These are phyloP conservation scores for Paecilomyces formosus DNA, from an alignment of 2,329 filamentous ascomycete species.

Conservation along the genomic window DNA sequence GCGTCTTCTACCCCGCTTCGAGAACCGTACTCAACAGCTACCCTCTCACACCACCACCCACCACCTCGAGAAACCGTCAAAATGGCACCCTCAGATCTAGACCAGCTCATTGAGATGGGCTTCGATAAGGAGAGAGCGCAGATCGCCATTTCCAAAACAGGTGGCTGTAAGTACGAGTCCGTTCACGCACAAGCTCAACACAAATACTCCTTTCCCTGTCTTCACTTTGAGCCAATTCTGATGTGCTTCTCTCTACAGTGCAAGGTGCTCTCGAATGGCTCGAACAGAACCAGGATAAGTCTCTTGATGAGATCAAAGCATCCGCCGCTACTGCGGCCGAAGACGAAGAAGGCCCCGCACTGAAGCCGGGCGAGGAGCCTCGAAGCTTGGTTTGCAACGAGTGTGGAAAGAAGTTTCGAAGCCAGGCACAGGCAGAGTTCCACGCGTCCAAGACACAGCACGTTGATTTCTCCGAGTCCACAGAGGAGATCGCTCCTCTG, in stretches of 20 bases:
- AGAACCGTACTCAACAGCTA: not conserved
- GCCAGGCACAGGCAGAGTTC: slow-evolving; percentile 73
- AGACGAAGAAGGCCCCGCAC: slow-evolving; percentile 53
- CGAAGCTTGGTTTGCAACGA: slow-evolving; percentile 88
- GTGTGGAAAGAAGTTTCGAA: slow-evolving; percentile 85
- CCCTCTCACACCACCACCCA: not conserved
- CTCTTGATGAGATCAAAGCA: slow-evolving; percentile 69
- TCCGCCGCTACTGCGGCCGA: slow-evolving; percentile 46
- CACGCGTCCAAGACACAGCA: slow-evolving; percentile 90
- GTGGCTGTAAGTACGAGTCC: slow-evolving; percentile 56
- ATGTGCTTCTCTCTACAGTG: slow-evolving; percentile 45
- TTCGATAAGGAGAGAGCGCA: slow-evolving; percentile 79
- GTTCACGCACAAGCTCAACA: not conserved
- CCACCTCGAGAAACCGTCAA: slow-evolving; percentile 2
- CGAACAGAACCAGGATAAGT: slow-evolving; percentile 81
- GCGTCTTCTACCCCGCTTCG: slow-evolving; percentile 1
- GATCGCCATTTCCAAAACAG: slow-evolving; percentile 75
- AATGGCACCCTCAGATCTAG: slow-evolving; percentile 46
- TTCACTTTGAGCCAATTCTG: slow-evolving; percentile 5
- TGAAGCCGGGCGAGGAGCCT: slow-evolving; percentile 64
- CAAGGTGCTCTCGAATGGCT: slow-evolving; percentile 92
- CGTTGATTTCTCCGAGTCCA: slow-evolving; percentile 85
- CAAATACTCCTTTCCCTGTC: slow-evolving; percentile 2
- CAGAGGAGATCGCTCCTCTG: slow-evolving; percentile 81
- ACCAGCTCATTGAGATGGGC: slow-evolving; percentile 59